Conservation (phyloP, 768 basidiomycete genomes). For the Kwoniella pini region DNA sequence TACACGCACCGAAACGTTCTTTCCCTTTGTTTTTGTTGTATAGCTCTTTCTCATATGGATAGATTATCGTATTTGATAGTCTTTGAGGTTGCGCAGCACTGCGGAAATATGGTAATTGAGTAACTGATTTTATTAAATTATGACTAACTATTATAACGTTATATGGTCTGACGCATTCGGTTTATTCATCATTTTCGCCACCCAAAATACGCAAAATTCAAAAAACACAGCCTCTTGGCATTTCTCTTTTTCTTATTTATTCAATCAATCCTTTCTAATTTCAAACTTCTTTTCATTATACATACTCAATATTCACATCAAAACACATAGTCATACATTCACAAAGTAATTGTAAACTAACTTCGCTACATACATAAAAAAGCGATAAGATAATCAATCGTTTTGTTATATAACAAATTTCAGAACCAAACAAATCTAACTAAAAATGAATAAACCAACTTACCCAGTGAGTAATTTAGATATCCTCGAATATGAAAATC, state of each 20-base stretch:
- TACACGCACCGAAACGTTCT: no score
- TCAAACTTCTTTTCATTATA: not conserved
- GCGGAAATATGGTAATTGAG: not conserved
- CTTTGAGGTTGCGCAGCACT: no score
- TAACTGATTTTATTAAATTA: not conserved
- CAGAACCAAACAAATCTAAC: not conserved
- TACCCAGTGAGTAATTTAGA: not conserved
- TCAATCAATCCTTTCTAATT: not conserved
- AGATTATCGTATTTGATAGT: no score
- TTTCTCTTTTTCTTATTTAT: not conserved
- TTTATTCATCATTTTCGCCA: not conserved
- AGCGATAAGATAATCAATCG: no score
- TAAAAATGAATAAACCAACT: conserved; percentile 16
- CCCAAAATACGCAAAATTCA: not conserved
- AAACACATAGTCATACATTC: no score
- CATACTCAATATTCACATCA: not conserved
- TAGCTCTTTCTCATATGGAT: no score
- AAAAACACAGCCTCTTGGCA: conserved; percentile 7
- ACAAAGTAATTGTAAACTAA: no score
- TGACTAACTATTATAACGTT: not conserved
- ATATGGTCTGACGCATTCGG: not conserved
- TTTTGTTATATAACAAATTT: no score
- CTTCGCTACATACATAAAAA: no score
- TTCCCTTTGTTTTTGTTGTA: no score
- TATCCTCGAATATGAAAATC: no score